These are phyloP conservation scores for Helianthus annuus DNA, from an alignment of 129 eudicot species.

Conservation along the genomic window HanXRQr2.0-SUNRISE NC_035438.2:9863905-9864404, in stretches of 20 bases:
- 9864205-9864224: slow-evolving; percentile 67
- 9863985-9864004: slow-evolving; percentile 17
- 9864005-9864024: not conserved
- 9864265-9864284: slow-evolving; percentile 53
- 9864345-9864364: slow-evolving; percentile 58
- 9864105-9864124: not conserved
- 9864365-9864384: slow-evolving; percentile 62
- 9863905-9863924: not conserved
- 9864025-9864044: not conserved
- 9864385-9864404: slow-evolving; percentile 50
- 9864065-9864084: too few relatives aligned
- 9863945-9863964: not conserved
- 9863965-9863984: not conserved
- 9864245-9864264: slow-evolving; percentile 54
- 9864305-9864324: slow-evolving; percentile 58
- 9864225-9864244: slow-evolving; percentile 60
- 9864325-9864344: slow-evolving; percentile 77
- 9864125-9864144: not conserved
- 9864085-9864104: not conserved
- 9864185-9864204: slow-evolving; percentile 63
- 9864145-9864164: slow-evolving; percentile 8
- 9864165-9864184: slow-evolving; percentile 40
- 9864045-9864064: not conserved
- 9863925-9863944: not conserved
- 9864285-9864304: slow-evolving; percentile 68